Conservation (phyloP, 805 yeast species). For the Limtongia smithiae region DNA sequence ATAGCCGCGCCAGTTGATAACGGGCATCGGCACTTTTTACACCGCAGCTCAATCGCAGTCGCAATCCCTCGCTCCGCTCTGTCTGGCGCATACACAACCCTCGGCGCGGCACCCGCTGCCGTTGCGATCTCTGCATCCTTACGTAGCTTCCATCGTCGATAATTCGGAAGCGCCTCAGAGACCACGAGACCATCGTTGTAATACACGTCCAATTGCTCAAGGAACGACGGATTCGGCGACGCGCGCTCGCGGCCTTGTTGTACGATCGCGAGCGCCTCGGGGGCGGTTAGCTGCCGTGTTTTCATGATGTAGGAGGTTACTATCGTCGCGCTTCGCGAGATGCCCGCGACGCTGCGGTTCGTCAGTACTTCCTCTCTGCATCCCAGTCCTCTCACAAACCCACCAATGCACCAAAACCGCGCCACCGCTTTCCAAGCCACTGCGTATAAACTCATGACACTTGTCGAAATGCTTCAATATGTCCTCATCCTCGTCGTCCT, state of each 20-base stretch:
- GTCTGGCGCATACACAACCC: constrained; percentile 45
- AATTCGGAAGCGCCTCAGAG: constrained; percentile 34
- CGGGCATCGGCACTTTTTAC: constrained; percentile 77
- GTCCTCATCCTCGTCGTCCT: constrained; percentile 68
- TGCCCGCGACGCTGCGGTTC: constrained; percentile 80
- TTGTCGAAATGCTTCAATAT: constrained; percentile 60
- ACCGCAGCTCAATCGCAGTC: constrained; percentile 48
- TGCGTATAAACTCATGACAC: constrained; percentile 62
- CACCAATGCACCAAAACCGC: constrained; percentile 43
- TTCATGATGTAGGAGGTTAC: constrained; percentile 87
- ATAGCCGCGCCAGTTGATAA: constrained; percentile 61
- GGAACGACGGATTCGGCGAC: constrained; percentile 71
- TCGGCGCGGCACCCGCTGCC: constrained; percentile 32
- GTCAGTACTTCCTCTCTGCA: too few relatives aligned
- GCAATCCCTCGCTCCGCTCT: constrained; percentile 10
- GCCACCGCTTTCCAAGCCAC: constrained; percentile 41
- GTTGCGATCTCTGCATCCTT: constrained; percentile 34
- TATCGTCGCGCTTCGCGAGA: constrained; percentile 83
- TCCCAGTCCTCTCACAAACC: constrained; percentile 30
- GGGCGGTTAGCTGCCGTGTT: constrained; percentile 54
- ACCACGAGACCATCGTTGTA: constrained; percentile 43
- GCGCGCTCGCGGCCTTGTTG: constrained; percentile 56
- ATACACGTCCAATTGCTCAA: constrained; percentile 66
- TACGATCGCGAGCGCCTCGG: constrained; percentile 74
- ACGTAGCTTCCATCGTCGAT: constrained; percentile 42